These are phyloP conservation scores for Metarhizium guizhouense DNA, from an alignment of 2,329 filamentous ascomycete species.

Conservation along the genomic window DNA sequence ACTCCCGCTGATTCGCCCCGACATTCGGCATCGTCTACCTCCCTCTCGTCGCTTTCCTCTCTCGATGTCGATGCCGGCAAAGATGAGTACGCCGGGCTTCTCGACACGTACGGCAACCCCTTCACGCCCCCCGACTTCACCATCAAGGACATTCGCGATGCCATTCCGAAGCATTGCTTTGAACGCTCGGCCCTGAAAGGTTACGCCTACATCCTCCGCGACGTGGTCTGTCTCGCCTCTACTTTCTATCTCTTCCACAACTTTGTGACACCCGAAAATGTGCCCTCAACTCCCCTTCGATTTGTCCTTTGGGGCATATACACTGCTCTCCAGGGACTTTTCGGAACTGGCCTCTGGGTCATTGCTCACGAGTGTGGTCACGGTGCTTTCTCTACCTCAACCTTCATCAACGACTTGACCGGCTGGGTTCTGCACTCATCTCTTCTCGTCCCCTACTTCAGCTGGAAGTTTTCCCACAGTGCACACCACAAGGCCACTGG, in stretches of 20 bases:
- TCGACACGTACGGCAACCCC: slow-evolving; percentile 91
- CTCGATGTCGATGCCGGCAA: slow-evolving; percentile 36
- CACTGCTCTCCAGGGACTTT: slow-evolving; percentile 81
- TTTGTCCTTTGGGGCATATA: slow-evolving; percentile 55
- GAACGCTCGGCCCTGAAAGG: slow-evolving; percentile 71
- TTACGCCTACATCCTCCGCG: slow-evolving; percentile 75
- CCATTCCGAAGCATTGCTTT: slow-evolving; percentile 96
- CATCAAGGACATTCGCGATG: slow-evolving; percentile 94
- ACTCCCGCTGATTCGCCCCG: slow-evolving; percentile 53
- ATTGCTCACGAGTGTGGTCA: slow-evolving; percentile 97
- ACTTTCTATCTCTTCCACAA: slow-evolving; percentile 87
- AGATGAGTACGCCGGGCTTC: slow-evolving; percentile 51
- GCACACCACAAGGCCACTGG: slow-evolving; percentile 99
- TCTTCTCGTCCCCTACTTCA: slow-evolving; percentile 93
- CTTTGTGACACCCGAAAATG: slow-evolving; percentile 75
- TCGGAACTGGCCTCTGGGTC: slow-evolving; percentile 92
- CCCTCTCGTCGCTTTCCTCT: slow-evolving; percentile 80
- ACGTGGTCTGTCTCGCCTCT: slow-evolving; percentile 60
- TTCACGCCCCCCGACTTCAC: slow-evolving; percentile 93
- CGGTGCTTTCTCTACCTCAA: slow-evolving; percentile 91
- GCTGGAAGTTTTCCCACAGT: slow-evolving; percentile 98
- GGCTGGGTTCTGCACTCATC: slow-evolving; percentile 86
- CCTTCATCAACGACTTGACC: slow-evolving; percentile 80
- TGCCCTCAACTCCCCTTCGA: slow-evolving; percentile 62
- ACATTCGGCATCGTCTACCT: slow-evolving; percentile 71